A percentile compares a stretch with the other conserved stretches of the same genome.
Evolutionary conservation across 352 stramenopile genomes (phyloP).

Genomic region (Phytophthora sansomeana): DNA sequence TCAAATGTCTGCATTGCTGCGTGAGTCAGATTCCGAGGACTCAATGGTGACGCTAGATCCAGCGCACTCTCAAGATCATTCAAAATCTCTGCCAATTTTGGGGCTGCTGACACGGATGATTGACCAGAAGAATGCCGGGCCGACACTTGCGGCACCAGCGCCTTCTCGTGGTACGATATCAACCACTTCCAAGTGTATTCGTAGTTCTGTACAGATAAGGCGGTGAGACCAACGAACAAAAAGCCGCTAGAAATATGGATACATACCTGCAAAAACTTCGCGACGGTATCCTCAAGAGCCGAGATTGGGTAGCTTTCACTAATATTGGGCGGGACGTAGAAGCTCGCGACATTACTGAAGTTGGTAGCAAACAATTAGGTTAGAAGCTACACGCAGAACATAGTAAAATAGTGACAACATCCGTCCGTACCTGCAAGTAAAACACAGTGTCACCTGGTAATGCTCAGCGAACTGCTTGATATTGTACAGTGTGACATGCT

Average conservation of each 20-base stretch:
- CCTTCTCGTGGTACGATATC: conserved; percentile 69
- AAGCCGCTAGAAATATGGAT: background rate
- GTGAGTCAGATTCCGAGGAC: conserved; percentile 56
- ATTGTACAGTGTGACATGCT: conserved; percentile 91
- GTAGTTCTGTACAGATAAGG: conserved; percentile 59
- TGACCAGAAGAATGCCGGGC: conserved; percentile 34
- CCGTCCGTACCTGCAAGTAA: conserved; percentile 78
- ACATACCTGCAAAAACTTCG: conserved; percentile 86
- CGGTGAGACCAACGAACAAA: conserved; percentile 5
- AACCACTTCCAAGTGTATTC: conserved; percentile 82
- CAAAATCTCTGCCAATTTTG: conserved; percentile 62
- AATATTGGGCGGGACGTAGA: conserved; percentile 86
- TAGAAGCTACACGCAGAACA: conserved; percentile 2
- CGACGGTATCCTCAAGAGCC: conserved; percentile 87
- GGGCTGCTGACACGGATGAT: conserved; percentile 22
- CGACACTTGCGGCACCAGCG: conserved; percentile 26
- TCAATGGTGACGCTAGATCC: conserved; percentile 75
- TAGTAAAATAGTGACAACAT: background rate
- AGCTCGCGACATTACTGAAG: conserved; percentile 78
- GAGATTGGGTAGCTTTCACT: conserved; percentile 87
- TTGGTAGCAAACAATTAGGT: conserved; percentile 13
- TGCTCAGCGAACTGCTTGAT: conserved; percentile 92
- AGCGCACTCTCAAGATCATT: conserved; percentile 68
- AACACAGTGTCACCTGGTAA: conserved; percentile 88
- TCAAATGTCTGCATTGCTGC: conserved; percentile 49